Conservation (phyloP, 371 early-diverging fungal species). For the Apophysomyces elegans region DNA sequence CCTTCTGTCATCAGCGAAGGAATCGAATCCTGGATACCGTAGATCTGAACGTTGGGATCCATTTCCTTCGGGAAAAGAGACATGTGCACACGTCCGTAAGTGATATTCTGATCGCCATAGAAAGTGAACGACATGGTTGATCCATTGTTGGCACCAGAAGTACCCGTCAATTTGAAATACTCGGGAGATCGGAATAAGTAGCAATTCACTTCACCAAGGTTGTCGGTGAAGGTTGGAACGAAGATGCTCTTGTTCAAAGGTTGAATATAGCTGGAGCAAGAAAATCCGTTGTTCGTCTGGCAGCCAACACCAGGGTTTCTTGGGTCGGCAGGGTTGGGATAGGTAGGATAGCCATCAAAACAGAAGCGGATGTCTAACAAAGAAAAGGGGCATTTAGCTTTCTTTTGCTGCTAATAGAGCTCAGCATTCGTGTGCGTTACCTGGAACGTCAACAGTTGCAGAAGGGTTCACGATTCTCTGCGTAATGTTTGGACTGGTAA, state of each 20-base stretch:
- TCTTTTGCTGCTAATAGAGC: neutral
- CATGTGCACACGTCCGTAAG: conserved; percentile 45
- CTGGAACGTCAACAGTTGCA: conserved; percentile 43
- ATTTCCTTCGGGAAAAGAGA: conserved; percentile 47
- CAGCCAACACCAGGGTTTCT: conserved; percentile 43
- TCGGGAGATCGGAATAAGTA: conserved; percentile 41
- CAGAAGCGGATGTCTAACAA: conserved; percentile 48
- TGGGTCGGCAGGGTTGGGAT: conserved; percentile 10
- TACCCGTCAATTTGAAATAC: conserved; percentile 36
- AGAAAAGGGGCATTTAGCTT: neutral
- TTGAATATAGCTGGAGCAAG: conserved; percentile 33
- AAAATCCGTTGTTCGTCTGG: conserved; percentile 43
- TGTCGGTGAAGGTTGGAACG: conserved; percentile 38
- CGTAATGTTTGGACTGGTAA: conserved; percentile 50
- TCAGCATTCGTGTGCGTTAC: conserved; percentile 6
- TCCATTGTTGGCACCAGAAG: conserved; percentile 50
- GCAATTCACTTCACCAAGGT: conserved; percentile 45
- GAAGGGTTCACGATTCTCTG: conserved; percentile 39
- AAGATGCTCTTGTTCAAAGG: conserved; percentile 42
- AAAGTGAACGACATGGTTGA: conserved; percentile 42
- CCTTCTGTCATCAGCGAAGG: conserved; percentile 24
- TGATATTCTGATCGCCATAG: conserved; percentile 37
- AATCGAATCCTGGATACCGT: conserved; percentile 30
- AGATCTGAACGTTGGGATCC: conserved; percentile 48
- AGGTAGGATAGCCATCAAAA: conserved; percentile 45